phyloP scores from a whole-genome alignment of 1,139 yeast species.

The Pichia sp. region DNA sequence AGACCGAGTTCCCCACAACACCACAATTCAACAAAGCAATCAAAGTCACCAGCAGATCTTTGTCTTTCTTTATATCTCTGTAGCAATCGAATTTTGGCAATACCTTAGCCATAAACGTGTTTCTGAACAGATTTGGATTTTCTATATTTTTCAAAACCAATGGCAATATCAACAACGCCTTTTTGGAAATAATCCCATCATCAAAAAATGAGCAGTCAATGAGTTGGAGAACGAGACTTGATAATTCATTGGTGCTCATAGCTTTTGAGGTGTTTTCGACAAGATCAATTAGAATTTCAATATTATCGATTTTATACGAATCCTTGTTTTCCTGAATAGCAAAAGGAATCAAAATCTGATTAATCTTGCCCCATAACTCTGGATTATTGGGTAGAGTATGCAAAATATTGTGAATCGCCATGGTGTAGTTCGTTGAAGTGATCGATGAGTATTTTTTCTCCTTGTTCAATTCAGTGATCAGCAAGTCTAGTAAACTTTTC shows the following conservation, averaged over 20 bases:
- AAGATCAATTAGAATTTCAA: constrained; percentile 58
- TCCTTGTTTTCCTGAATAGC: constrained; percentile 22
- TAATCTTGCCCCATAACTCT: constrained; percentile 10
- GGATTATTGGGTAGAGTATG: constrained; percentile 26
- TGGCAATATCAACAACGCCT: constrained; percentile 50
- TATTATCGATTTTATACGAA: constrained; percentile 41
- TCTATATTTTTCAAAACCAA: constrained; percentile 21
- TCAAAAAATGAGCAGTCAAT: constrained; percentile 35
- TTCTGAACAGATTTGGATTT: background rate
- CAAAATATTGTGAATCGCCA: constrained; percentile 62
- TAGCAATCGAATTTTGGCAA: too few species aligned
- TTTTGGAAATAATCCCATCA: constrained; percentile 41
- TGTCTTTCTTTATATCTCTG: too few species aligned
- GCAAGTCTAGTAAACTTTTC: constrained; percentile 23
- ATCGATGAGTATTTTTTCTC: constrained; percentile 30
- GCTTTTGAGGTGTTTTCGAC: constrained; percentile 46
- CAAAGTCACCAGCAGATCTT: too few species aligned
- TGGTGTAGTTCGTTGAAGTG: constrained; percentile 57
- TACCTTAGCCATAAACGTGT: too few species aligned
- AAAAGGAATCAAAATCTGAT: constrained; percentile 14
- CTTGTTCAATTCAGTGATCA: constrained; percentile 2
- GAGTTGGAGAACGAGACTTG: constrained; percentile 30
- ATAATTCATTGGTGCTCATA: constrained; percentile 35
- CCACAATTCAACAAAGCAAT: background rate
- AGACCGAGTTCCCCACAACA: constrained; percentile 19